Evolutionary conservation across 2,329 filamentous ascomycete genomes (phyloP).

Genomic region (Fusarium pseudograminearum): DNA sequence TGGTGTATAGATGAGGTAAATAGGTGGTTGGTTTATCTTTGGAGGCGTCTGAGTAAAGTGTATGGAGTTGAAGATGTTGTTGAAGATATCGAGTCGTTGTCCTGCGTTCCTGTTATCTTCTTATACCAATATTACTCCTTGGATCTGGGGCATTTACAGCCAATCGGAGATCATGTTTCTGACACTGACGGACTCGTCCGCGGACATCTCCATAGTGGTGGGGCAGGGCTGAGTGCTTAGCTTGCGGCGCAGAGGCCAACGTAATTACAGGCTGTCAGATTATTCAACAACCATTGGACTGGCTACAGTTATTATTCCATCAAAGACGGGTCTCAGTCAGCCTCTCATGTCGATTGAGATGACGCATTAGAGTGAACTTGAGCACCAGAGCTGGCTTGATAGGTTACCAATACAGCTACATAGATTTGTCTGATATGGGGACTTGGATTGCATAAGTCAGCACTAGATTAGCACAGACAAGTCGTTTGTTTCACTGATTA

Average conservation of each 20-base stretch:
- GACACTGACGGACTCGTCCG: slow-evolving; percentile 23
- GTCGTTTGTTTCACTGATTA: not conserved
- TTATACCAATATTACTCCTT: slow-evolving; percentile 3
- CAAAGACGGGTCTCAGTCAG: accelerated
- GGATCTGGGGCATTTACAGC: not conserved
- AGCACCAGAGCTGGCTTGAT: not conserved
- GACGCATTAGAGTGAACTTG: too few species aligned
- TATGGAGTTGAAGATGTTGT: not conserved
- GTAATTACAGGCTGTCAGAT: not conserved
- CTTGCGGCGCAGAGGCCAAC: not conserved
- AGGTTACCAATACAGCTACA: not conserved
- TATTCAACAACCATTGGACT: not conserved
- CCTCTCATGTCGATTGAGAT: not conserved
- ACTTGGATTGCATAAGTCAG: not conserved
- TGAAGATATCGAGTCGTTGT: not conserved
- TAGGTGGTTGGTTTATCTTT: too few species aligned
- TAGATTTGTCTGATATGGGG: not conserved
- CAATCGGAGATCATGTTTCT: slow-evolving; percentile 5
- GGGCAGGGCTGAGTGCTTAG: slow-evolving; percentile 7
- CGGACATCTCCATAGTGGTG: slow-evolving; percentile 38
- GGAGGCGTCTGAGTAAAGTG: not conserved
- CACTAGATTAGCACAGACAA: not conserved
- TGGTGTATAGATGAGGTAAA: not conserved
- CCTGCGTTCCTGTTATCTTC: slow-evolving; percentile 4
- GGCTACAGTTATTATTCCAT: not conserved